Percentiles rank a stretch among this genome's conserved stretches.
Conservation (phyloP, 1,284 basidiomycete genomes). For the Erythrobasidium hasegawianum region DNA sequence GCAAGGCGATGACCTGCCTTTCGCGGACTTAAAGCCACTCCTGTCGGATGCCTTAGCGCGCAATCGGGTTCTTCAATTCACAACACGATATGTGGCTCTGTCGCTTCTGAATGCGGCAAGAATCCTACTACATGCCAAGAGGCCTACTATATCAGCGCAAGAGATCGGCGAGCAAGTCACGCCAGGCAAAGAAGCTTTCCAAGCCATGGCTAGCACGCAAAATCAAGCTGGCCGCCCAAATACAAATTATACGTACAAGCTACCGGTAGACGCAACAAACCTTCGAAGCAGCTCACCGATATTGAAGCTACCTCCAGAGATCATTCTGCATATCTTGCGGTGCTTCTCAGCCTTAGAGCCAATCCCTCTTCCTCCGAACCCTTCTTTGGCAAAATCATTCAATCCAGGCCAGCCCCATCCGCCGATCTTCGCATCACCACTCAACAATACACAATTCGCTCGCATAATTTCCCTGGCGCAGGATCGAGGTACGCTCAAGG, state of each 20-base stretch:
- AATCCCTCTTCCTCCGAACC: slow-evolving; percentile 23
- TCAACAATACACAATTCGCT: slow-evolving; percentile 26
- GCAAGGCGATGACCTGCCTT: slow-evolving; percentile 20
- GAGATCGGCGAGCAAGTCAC: slow-evolving; percentile 8
- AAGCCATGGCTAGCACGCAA: neutral
- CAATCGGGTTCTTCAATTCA: slow-evolving; percentile 11
- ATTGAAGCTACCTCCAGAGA: slow-evolving; percentile 20
- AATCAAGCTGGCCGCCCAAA: neutral
- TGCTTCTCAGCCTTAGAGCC: slow-evolving; percentile 21
- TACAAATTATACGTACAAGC: neutral
- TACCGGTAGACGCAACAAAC: neutral
- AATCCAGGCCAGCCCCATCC: slow-evolving; percentile 8
- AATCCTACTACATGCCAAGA: slow-evolving; percentile 18
- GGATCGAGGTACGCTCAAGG: slow-evolving; percentile 22
- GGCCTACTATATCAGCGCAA: neutral
- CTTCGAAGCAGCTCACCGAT: slow-evolving; percentile 9
- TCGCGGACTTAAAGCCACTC: slow-evolving; percentile 14
- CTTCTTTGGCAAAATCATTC: slow-evolving; percentile 6
- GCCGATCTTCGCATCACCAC: slow-evolving; percentile 26
- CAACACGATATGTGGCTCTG: slow-evolving; percentile 19
- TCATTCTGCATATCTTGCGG: slow-evolving; percentile 19
- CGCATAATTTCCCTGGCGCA: slow-evolving; percentile 20
- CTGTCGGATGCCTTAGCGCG: slow-evolving; percentile 16
- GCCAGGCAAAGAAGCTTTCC: neutral
- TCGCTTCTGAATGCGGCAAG: slow-evolving; percentile 19